phyloP scores from a whole-genome alignment of 345 rosid genomes.

The Acer campestre region DNA sequence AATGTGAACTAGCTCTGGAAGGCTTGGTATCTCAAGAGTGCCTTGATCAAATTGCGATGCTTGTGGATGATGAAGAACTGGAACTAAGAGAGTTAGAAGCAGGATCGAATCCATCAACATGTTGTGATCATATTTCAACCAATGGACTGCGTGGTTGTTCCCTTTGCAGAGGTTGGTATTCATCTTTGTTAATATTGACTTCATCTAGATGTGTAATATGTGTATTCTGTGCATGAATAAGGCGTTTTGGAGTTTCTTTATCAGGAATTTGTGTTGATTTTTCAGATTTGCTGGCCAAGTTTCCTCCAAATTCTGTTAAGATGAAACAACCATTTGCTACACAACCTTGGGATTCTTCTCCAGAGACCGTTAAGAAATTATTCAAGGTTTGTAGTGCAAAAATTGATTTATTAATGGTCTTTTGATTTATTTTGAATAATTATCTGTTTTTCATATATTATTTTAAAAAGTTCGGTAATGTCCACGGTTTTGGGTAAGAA shows the following conservation, averaged over 20 bases:
- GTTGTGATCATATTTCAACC: slow-evolving; percentile 68
- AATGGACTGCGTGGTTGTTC: slow-evolving; percentile 56
- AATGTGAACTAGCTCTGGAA: slow-evolving; percentile 72
- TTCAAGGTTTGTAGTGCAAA: slow-evolving; percentile 65
- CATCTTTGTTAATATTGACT: slow-evolving; percentile 8
- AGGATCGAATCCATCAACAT: slow-evolving; percentile 53
- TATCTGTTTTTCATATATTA: neutral
- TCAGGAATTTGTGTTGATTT: slow-evolving; percentile 28
- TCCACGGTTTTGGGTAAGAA: neutral
- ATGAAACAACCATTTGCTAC: slow-evolving; percentile 81
- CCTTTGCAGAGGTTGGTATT: slow-evolving; percentile 77
- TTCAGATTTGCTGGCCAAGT: slow-evolving; percentile 81
- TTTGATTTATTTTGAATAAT: neutral
- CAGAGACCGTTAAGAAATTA: slow-evolving; percentile 79
- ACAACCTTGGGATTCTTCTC: slow-evolving; percentile 84
- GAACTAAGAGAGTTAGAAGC: slow-evolving; percentile 80
- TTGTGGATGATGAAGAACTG: slow-evolving; percentile 89
- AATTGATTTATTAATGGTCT: neutral
- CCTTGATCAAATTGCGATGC: slow-evolving; percentile 44
- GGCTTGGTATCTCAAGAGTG: slow-evolving; percentile 38
- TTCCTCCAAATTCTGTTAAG: slow-evolving; percentile 83
- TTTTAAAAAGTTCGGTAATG: neutral
- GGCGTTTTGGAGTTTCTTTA: slow-evolving; percentile 11
- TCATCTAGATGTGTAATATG: slow-evolving; percentile 14
- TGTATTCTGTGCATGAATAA: slow-evolving; percentile 1